Evolutionary conservation across 306 rosid species (phyloP).

Genomic region (Sphenostylis stenocarpa): DNA sequence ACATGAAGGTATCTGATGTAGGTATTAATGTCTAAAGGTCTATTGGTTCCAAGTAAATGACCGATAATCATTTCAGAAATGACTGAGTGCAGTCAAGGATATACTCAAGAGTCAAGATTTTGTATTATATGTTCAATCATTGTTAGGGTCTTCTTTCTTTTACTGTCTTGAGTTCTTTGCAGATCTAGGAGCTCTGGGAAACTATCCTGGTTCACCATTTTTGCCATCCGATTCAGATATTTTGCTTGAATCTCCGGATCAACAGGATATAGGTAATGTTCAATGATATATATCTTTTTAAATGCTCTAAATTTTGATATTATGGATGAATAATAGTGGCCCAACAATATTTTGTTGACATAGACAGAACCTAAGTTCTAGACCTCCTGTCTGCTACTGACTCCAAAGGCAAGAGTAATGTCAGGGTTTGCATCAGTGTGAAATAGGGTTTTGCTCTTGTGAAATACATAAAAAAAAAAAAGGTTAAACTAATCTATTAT

Average conservation of each 20-base stretch:
- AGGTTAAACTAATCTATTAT: not conserved
- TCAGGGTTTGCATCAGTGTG: not conserved
- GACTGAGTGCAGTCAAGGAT: not conserved
- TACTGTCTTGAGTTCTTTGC: conserved; percentile 39
- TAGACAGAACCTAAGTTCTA: not conserved
- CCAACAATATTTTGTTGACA: not conserved
- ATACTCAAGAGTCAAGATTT: not conserved
- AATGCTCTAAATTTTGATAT: not conserved
- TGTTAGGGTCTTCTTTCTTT: not conserved
- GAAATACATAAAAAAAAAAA: not conserved
- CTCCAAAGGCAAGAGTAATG: not conserved
- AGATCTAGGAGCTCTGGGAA: conserved; percentile 96
- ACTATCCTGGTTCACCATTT: conserved; percentile 94
- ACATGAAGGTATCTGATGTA: not conserved
- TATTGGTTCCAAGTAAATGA: conserved; percentile 5
- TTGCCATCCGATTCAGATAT: conserved; percentile 92
- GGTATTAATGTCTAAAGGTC: not conserved
- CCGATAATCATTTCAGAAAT: conserved; percentile 4
- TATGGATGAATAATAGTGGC: not conserved
- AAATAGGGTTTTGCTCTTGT: not conserved
- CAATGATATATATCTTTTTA: not conserved
- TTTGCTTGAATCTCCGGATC: conserved; percentile 90
- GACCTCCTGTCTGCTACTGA: not conserved
- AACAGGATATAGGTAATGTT: conserved; percentile 84
- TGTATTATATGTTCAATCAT: not conserved